Base-by-base conservation (phyloP, 805 yeast genomes). In the Torulaspora franciscae region DNA sequence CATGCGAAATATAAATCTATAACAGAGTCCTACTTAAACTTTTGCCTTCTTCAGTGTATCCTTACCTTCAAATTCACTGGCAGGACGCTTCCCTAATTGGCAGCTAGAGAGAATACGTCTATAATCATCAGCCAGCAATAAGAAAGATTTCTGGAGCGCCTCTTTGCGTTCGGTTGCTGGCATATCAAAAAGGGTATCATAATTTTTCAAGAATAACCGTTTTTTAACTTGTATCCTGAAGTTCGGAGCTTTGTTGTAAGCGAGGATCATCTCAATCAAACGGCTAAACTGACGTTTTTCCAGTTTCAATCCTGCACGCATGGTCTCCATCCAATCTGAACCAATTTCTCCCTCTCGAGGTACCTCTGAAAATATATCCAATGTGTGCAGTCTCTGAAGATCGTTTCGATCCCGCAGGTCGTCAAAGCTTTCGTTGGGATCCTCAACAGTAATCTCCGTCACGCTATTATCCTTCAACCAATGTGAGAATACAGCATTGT, bases 361-460 rank as follows among this genome's bases (percentile, higher is more conserved):
- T 45, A 70, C 45, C n/a, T 64, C 56, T 7, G 59, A 48, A 24
- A 72, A 57, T 37, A 68, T 56, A 0, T 68, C 65, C 1, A 48
- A 48, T 22, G 62, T 56, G 29, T 65, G 62, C 26, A 83, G 61
- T 54, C 81, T 67, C 46, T 68, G 65, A 52, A 88, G 69, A 58
- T 93, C 98, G 50, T 81, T 75, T 26, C 91, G 70, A 61, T 93
- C 97, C 47, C 99, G 74, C 53, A 93, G 69, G 58, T 86, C 95
- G 59, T 93, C 99, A 66, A 93, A 91, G 28, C 80, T 79, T 60
- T 89, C 96, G 58, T 84, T 85, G 2, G 98, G 98, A 62, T 93
- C 99, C 62, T 93, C 98, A 3, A 93, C 88, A 0, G 91, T 87
- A 32, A 93, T 74, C 55, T 90, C 95, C 27, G 68, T 65, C 19